Evolutionary conservation across 2,329 filamentous ascomycete genomes (phyloP), one percentile per base, ranked within the genome.

Genomic region (Beauveria sp.): DNA sequence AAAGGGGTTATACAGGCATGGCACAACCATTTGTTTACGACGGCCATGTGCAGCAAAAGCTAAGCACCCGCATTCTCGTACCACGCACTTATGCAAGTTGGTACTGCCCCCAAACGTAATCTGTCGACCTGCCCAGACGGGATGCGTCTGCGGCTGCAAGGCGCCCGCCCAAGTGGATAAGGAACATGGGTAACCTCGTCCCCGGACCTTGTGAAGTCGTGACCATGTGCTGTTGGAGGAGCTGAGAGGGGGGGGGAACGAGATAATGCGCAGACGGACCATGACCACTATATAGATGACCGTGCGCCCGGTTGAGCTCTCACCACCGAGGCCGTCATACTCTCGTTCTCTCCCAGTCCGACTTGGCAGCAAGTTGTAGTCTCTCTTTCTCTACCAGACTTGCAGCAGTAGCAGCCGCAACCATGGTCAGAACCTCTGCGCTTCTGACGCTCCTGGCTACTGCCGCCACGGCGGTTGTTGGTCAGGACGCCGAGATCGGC

Each of bases 371-470:
- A 52, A 53, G 46, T 20, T 59, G 26, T n/a, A 20, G 47, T 16
- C 47, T 30, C 20, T 59, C 56, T 40, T 41, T 50, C 28, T 37
- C 8, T 18, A 18, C 22, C 41, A 37, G 26, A 41, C 9, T 28
- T 52, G 44, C n/a, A 24, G 47, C 16, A n/a, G 46, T 9, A 26
- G 48, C 28, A 22, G 26, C 51, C 37, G 18, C 41, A 69, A 69
- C 50, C 65, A 77, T 77, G 73, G 73, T 77, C 52, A 71, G 72
- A 48, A 64, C 72, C 30, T 67, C 66, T 58, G 52, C 72, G 40
- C 65, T 74, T 59, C 61, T 71, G 67, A 69, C 71, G 67, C 69
- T 78, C 16, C 68, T 76, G 56, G 73, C 72, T 63, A 67, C 68
- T 47, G 71, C 69, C 40, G 71, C 69, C 37, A 67, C 70, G 18